Percentiles rank a stretch among this genome's conserved stretches.
Conservation (phyloP, 805 yeast species). For the Jamesozyma spencerorum region DNA sequence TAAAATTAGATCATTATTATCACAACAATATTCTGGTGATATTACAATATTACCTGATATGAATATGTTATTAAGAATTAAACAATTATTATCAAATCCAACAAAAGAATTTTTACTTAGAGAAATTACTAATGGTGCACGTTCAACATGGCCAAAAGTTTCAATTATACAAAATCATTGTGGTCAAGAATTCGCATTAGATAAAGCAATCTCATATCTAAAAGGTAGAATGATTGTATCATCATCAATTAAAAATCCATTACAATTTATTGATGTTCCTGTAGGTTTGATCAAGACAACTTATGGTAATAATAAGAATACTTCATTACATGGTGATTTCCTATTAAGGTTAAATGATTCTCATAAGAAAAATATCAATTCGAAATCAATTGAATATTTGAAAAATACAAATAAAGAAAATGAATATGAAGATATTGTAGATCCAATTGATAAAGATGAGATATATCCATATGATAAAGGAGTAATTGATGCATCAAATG, state of each 20-base stretch:
- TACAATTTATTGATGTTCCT: slow-evolving; percentile 18
- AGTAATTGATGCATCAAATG: not conserved
- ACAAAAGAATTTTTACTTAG: slow-evolving; percentile 62
- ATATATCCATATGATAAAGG: not conserved
- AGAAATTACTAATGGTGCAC: slow-evolving; percentile 62
- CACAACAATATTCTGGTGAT: slow-evolving; percentile 87
- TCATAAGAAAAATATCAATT: not conserved
- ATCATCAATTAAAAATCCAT: slow-evolving; percentile 21
- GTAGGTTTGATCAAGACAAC: slow-evolving; percentile 16
- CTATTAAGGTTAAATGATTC: too few species aligned
- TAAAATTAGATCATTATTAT: slow-evolving; percentile 60
- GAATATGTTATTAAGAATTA: slow-evolving; percentile 43
- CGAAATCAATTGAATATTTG: not conserved
- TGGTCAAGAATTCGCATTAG: slow-evolving; percentile 80
- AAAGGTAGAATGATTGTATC: slow-evolving; percentile 49
- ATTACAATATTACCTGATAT: slow-evolving; percentile 82
- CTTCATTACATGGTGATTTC: not conserved
- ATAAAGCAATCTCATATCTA: slow-evolving; percentile 56
- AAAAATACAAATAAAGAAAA: not conserved
- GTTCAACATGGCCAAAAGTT: slow-evolving; percentile 87
- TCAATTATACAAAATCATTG: slow-evolving; percentile 81
- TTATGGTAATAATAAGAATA: not conserved
- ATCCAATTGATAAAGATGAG: not conserved
- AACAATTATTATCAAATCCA: slow-evolving; percentile 67
- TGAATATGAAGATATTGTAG: too few species aligned